Conservation (phyloP, 129 eudicot species). For the Tagetes patula region DNA sequence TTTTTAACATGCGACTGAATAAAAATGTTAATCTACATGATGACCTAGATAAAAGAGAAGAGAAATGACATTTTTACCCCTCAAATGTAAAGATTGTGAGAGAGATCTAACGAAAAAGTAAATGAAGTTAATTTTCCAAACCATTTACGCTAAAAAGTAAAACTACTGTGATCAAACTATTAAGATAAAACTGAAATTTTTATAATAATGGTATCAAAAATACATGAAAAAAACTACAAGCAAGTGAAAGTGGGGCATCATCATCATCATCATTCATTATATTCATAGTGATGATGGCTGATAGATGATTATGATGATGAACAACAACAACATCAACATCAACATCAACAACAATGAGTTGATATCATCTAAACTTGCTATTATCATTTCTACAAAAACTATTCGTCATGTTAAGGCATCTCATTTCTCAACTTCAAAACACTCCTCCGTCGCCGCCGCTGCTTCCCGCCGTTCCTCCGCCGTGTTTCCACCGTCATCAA, state of each 20-base stretch:
- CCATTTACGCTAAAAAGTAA: too few relatives aligned
- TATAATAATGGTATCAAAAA: too few relatives aligned
- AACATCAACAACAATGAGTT: slow-evolving; percentile 17
- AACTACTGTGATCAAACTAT: too few relatives aligned
- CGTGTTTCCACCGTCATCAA: slow-evolving; percentile 32
- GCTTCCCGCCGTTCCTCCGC: slow-evolving; percentile 20
- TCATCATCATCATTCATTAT: neutral
- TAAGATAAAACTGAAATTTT: too few relatives aligned
- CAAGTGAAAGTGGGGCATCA: slow-evolving; percentile 28
- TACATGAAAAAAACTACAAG: neutral
- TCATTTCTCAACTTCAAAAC: slow-evolving; percentile 57
- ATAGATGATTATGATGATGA: slow-evolving; percentile 22
- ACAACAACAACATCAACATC: slow-evolving; percentile 11
- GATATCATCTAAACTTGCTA: neutral
- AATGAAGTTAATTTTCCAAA: too few relatives aligned
- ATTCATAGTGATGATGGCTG: slow-evolving; percentile 20
- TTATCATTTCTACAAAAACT: slow-evolving; percentile 36
- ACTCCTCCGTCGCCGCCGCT: slow-evolving; percentile 26
- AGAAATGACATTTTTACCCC: too few relatives aligned
- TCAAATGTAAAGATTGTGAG: too few relatives aligned
- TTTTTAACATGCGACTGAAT: too few relatives aligned
- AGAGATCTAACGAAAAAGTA: too few relatives aligned
- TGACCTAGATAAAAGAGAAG: too few relatives aligned
- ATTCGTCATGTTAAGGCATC: slow-evolving; percentile 68
- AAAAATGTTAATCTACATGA: too few relatives aligned